Evolutionary conservation across 2,329 filamentous ascomycete genomes (phyloP).

Genomic region (Alternaria consortialis): DNA sequence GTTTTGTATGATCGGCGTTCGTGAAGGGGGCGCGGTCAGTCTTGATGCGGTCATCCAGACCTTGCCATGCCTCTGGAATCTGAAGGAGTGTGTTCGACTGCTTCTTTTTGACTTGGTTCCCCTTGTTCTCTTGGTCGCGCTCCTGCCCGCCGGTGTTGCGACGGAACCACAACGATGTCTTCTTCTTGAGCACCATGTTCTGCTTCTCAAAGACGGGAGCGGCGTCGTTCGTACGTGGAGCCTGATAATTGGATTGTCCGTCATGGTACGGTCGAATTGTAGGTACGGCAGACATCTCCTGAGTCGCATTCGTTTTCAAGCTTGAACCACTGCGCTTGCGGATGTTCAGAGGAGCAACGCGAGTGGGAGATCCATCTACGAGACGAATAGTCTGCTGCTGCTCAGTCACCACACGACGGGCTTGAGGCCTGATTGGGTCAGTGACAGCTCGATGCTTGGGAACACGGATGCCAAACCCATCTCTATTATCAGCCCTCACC

Average conservation of each 20-base stretch:
- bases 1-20: constrained; percentile 19
- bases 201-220: constrained; percentile 33
- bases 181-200: constrained; percentile 49
- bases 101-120: constrained; percentile 42
- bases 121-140: constrained; percentile 31
- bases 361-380: constrained; percentile 62
- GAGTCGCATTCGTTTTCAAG: constrained; percentile 31
- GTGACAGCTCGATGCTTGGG: constrained; percentile 54
- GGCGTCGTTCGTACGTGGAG: constrained; percentile 22
- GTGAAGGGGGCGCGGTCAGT: constrained; percentile 14
- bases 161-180: constrained; percentile 59
- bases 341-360: constrained; percentile 64
- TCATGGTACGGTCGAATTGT: constrained; percentile 31
- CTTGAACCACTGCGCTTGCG: constrained; percentile 58
- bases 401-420: constrained; percentile 36
- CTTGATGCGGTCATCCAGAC: constrained; percentile 48
- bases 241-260: constrained; percentile 31
- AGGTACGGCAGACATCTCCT: constrained; percentile 23
- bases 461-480: constrained; percentile 40
- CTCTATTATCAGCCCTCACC: constrained; percentile 49
- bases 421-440: constrained; percentile 50
- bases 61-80: constrained; percentile 49
- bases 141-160: constrained; percentile 47
- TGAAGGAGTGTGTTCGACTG: constrained; percentile 36
- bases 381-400: constrained; percentile 63